Percentiles rank a stretch among this genome's conserved stretches.
Conservation (phyloP, 768 basidiomycete genomes). For the Lactarius sp. region DNA sequence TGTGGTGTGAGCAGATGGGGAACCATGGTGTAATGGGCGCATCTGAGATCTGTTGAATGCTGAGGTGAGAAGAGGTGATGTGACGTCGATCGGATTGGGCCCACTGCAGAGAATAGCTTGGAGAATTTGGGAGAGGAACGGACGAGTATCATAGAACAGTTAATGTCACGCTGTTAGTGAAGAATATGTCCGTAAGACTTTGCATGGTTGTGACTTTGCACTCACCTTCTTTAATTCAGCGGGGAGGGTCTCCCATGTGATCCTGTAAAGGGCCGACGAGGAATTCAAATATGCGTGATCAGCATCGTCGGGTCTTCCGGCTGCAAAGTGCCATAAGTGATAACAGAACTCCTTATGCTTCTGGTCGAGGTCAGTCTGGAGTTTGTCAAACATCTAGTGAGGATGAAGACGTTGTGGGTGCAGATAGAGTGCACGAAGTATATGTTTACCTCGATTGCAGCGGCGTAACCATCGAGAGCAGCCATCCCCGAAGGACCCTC, state of each 20-base stretch:
- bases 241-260: neutral
- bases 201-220: neutral
- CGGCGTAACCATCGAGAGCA: neutral
- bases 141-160: neutral
- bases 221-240: too few species aligned
- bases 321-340: too few species aligned
- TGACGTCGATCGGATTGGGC: neutral
- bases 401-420: neutral
- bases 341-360: neutral
- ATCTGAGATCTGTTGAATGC: neutral
- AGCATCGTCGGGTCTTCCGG: neutral
- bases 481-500: neutral
- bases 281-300: too few species aligned
- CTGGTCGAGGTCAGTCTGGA: neutral
- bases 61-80: neutral
- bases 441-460: neutral
- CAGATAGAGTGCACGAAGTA: neutral
- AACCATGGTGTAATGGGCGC: neutral
- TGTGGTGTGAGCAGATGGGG: neutral
- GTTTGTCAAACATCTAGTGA: neutral
- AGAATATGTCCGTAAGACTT: too few species aligned
- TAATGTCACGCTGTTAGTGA: neutral
- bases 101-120: neutral
- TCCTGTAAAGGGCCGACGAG: neutral
- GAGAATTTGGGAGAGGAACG: neutral